Conservation (phyloP, 768 basidiomycete genomes). For the Lentinula boryana region DNA sequence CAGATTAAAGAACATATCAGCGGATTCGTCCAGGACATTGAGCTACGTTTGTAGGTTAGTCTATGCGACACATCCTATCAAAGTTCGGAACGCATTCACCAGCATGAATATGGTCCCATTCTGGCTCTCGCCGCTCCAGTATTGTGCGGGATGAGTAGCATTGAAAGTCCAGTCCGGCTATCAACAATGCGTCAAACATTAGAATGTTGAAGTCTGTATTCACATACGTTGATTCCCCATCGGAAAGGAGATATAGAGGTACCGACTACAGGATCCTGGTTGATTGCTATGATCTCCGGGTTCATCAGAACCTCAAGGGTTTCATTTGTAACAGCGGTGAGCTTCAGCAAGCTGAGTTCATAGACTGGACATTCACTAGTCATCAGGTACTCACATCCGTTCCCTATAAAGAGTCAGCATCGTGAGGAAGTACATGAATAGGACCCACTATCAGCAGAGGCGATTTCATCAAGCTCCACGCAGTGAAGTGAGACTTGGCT, state of each 20-base stretch:
- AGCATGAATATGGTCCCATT: constrained; percentile 67
- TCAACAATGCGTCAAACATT: not conserved
- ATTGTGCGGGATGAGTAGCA: constrained; percentile 55
- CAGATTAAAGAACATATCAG: constrained; percentile 55
- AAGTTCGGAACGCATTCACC: constrained; percentile 26
- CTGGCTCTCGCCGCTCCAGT: constrained; percentile 62
- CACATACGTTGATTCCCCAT: constrained; percentile 61
- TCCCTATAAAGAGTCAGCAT: constrained; percentile 17
- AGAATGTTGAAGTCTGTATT: constrained; percentile 3
- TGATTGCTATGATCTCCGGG: constrained; percentile 60
- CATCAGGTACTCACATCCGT: constrained; percentile 22
- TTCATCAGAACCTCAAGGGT: constrained; percentile 55
- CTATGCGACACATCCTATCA: not conserved
- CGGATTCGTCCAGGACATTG: constrained; percentile 50
- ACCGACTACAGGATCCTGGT: constrained; percentile 60
- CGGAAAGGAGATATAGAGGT: constrained; percentile 59
- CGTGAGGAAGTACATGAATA: not conserved
- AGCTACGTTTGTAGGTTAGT: constrained; percentile 28
- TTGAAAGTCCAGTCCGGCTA: constrained; percentile 38
- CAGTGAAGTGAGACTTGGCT: constrained; percentile 65
- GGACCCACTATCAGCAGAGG: constrained; percentile 48
- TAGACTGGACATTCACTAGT: not conserved
- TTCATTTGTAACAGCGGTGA: constrained; percentile 41
- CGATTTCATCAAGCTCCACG: constrained; percentile 68
- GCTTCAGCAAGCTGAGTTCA: constrained; percentile 21